Percentiles rank a stretch among this genome's conserved stretches.
Conservation (phyloP, 495 filamentous ascomycete species). For the Aspergillus steynii region DNA sequence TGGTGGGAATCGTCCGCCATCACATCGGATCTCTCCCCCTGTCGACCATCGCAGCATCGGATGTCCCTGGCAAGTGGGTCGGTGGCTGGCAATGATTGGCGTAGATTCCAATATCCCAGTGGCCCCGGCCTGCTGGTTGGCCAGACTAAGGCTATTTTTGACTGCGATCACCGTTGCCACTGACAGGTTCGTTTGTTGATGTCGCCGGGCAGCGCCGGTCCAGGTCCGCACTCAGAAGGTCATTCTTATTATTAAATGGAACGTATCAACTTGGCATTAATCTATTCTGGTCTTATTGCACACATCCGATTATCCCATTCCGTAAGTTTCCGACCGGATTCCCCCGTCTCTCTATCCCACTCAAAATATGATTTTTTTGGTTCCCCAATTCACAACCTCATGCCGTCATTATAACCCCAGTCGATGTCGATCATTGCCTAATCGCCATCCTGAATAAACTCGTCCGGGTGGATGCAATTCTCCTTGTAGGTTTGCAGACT, state of each 20-base stretch:
- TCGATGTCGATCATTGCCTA: background rate
- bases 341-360: background rate
- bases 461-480: constrained; percentile 6
- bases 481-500: constrained; percentile 29
- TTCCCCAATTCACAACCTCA: background rate
- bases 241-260: background rate
- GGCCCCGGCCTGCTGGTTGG: background rate
- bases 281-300: background rate
- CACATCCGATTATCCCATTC: background rate
- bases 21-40: background rate
- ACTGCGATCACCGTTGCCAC: background rate
- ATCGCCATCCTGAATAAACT: background rate
- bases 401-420: background rate
- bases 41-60: background rate
- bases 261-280: background rate
- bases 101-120: background rate
- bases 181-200: background rate
- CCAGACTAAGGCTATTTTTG: background rate
- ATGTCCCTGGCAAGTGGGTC: background rate
- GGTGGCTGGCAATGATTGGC: background rate
- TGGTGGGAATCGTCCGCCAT: background rate
- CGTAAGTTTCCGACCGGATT: background rate
- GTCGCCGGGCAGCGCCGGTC: too few relatives aligned
- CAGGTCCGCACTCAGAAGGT: too few relatives aligned
- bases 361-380: background rate